Conservation (phyloP, 2,329 filamentous ascomycete genomes). For the Epichloe sp. region DNA sequence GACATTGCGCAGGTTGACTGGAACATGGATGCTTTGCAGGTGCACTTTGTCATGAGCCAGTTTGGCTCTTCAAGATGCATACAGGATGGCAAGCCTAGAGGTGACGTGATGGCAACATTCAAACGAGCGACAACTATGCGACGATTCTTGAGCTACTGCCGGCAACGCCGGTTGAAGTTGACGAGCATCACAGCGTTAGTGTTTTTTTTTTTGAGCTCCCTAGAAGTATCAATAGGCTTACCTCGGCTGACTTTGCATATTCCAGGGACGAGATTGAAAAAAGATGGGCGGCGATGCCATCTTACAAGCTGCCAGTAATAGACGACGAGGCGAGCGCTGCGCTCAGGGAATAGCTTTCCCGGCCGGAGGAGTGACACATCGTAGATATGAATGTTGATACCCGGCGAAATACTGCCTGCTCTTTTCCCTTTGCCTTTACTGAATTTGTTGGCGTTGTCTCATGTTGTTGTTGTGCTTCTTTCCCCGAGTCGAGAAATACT, state of each 20-base stretch:
- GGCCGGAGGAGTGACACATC: constrained; percentile 1
- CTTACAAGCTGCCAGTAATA: constrained; percentile 16
- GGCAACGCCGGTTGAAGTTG: constrained; percentile 28
- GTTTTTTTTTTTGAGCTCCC: neutral
- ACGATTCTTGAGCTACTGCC: constrained; percentile 36
- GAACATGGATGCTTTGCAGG: constrained; percentile 26
- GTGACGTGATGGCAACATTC: constrained; percentile 37
- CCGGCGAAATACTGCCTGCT: neutral
- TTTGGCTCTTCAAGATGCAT: constrained; percentile 13
- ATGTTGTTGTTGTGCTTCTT: no score
- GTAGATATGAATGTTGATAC: neutral
- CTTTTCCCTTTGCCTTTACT: neutral
- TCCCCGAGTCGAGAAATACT: no score
- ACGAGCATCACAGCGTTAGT: constrained; percentile 29
- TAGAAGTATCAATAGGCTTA: neutral
- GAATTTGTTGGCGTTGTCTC: neutral
- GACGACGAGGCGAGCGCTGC: constrained; percentile 15
- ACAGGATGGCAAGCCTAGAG: constrained; percentile 23
- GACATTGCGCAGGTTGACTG: constrained; percentile 35
- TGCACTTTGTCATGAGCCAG: constrained; percentile 27
- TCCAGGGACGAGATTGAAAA: constrained; percentile 22
- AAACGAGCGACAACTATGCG: constrained; percentile 39
- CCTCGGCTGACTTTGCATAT: constrained; percentile 9
- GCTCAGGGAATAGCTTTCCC: constrained; percentile 14
- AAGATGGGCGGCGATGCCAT: constrained; percentile 23